phyloP scores from a whole-genome alignment of 1,284 basidiomycete genomes.

The Cryptococcus wingfieldii region DNA sequence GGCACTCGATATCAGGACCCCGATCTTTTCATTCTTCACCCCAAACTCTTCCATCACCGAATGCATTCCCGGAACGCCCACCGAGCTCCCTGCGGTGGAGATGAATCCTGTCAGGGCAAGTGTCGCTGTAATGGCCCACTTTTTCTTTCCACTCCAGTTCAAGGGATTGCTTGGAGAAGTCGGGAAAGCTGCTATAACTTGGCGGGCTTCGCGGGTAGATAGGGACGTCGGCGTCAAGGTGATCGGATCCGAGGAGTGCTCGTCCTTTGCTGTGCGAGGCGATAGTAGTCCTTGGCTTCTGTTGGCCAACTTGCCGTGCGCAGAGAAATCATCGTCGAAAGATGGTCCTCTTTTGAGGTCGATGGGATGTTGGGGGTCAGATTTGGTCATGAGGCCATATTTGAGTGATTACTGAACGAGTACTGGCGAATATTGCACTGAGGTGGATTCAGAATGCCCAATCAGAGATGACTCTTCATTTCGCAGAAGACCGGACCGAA shows the following conservation, averaged over 20 bases:
- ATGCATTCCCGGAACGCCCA: conserved; percentile 42
- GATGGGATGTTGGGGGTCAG: too few relatives aligned
- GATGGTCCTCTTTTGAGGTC: too few relatives aligned
- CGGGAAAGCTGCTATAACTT: conserved; percentile 24
- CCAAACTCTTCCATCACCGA: conserved; percentile 35
- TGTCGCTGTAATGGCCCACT: conserved; percentile 33
- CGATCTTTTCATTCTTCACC: conserved; percentile 35
- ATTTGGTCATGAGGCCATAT: too few relatives aligned
- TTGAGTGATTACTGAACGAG: too few relatives aligned
- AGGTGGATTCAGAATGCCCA: too few relatives aligned
- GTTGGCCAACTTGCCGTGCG: too few relatives aligned
- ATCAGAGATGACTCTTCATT: too few relatives aligned
- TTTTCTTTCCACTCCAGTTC: conserved; percentile 34
- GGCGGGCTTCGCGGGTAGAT: conserved; percentile 21
- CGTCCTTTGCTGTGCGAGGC: too few relatives aligned
- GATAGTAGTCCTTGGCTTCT: too few relatives aligned
- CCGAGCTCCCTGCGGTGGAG: conserved; percentile 39
- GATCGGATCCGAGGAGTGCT: not conserved
- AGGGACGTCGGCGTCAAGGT: conserved; percentile 17
- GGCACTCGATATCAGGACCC: conserved; percentile 33
- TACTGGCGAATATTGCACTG: too few relatives aligned
- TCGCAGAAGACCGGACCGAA: too few relatives aligned
- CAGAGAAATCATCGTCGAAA: too few relatives aligned
- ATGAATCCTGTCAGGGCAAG: conserved; percentile 45
- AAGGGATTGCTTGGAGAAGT: conserved; percentile 33